Conservation (phyloP, 768 basidiomycete genomes). For the Ramaria sp. region DNA sequence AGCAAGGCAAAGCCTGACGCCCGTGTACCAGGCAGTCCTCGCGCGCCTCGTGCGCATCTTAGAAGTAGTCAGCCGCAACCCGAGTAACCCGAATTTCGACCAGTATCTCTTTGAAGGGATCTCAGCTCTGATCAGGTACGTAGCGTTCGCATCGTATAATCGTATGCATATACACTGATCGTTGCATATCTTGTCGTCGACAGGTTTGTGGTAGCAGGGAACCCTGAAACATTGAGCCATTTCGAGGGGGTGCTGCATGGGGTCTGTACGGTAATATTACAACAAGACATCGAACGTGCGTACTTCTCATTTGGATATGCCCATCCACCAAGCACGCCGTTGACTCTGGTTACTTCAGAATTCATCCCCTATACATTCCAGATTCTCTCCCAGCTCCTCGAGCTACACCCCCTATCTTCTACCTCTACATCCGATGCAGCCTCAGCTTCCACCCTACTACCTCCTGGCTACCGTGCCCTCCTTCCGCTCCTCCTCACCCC, state of each 20-base stretch:
- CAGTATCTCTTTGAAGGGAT: conserved; percentile 97
- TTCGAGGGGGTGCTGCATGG: conserved; percentile 81
- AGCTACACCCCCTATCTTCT: conserved; percentile 49
- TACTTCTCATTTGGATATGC: background rate
- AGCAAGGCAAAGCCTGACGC: conserved; percentile 65
- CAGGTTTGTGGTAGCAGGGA: conserved; percentile 74
- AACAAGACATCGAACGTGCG: conserved; percentile 89
- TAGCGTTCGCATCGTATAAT: conserved; percentile 1
- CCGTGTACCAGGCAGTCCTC: conserved; percentile 54
- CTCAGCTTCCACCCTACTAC: conserved; percentile 13
- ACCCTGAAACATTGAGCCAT: conserved; percentile 48
- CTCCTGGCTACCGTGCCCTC: conserved; percentile 60
- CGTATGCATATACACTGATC: background rate
- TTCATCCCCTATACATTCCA: conserved; percentile 98
- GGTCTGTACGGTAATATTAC: conserved; percentile 78
- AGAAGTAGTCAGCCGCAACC: conserved; percentile 85
- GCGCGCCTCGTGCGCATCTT: conserved; percentile 72
- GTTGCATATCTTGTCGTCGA: background rate
- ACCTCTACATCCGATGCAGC: background rate
- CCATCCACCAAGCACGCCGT: background rate
- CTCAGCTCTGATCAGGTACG: conserved; percentile 80
- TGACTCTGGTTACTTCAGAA: conserved; percentile 36
- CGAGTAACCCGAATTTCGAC: conserved; percentile 95
- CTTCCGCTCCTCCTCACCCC: conserved; percentile 80
- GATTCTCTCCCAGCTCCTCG: conserved; percentile 90